phyloP scores from a whole-genome alignment of 2,329 filamentous ascomycete genomes.

The Aureobasidium sp. region DNA sequence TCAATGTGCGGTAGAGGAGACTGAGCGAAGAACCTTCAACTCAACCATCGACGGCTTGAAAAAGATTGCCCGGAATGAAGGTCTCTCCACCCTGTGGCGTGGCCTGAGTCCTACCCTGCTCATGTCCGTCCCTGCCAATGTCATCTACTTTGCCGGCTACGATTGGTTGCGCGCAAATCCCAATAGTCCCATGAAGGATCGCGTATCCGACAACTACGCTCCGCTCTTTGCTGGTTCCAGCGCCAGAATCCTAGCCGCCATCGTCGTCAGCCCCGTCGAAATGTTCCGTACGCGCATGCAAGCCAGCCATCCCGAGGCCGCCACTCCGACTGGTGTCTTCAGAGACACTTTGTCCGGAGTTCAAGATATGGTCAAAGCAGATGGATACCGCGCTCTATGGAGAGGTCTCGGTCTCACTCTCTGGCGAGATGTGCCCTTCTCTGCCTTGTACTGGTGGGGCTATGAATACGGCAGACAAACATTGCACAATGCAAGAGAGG shows the following conservation, averaged over 20 bases:
- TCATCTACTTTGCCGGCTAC: constrained; percentile 98
- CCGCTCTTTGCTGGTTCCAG: constrained; percentile 73
- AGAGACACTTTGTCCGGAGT: constrained; percentile 70
- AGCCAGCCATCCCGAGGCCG: constrained; percentile 46
- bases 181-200: constrained; percentile 59
- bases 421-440: constrained; percentile 97
- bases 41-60: constrained; percentile 86
- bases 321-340: constrained; percentile 61
- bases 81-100: constrained; percentile 78
- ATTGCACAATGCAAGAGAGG: constrained; percentile 60
- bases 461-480: constrained; percentile 76
- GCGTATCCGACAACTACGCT: constrained; percentile 62
- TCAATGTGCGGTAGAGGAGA: constrained; percentile 82
- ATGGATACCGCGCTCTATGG: constrained; percentile 82
- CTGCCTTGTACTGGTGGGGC: constrained; percentile 95
- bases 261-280: constrained; percentile 82
- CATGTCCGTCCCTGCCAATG: constrained; percentile 92
- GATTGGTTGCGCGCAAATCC: constrained; percentile 79
- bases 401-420: constrained; percentile 82
- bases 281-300: constrained; percentile 91
- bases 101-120: constrained; percentile 88
- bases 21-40: constrained; percentile 73
- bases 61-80: constrained; percentile 94
- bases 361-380: constrained; percentile 66
- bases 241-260: constrained; percentile 73